Evolutionary conservation across 176 grass and related monocot genomes (phyloP).

Genomic region (Triticum aestivum): DNA sequence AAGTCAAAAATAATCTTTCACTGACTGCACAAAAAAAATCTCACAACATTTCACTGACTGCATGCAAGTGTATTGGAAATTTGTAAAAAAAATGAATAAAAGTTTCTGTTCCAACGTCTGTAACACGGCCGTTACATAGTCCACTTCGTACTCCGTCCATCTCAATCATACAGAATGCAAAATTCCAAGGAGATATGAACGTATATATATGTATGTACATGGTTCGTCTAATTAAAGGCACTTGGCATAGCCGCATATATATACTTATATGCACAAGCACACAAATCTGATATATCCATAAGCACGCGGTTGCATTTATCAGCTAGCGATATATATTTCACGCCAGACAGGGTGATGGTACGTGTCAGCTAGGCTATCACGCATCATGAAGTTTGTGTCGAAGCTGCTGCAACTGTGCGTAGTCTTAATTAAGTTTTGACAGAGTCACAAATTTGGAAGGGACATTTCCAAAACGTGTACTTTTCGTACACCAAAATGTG

Average conservation of each 20-base stretch:
- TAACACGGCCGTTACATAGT: constrained; percentile 23
- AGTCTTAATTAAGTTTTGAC: not conserved
- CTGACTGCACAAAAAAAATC: not conserved
- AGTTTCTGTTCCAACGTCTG: constrained; percentile 34
- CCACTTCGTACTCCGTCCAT: not conserved
- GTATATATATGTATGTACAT: not conserved
- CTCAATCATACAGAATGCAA: not conserved
- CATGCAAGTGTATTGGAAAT: not conserved
- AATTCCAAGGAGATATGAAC: not conserved
- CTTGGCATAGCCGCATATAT: not conserved
- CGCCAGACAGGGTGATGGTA: not conserved
- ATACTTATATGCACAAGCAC: too few species aligned
- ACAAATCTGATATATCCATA: too few species aligned
- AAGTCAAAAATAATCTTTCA: not conserved
- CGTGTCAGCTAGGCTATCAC: not conserved
- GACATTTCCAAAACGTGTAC: not conserved
- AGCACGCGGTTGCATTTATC: not conserved
- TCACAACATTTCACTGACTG: too few species aligned
- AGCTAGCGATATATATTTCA: not conserved
- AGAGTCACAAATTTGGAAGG: not conserved
- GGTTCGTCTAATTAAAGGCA: not conserved
- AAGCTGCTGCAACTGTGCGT: not conserved
- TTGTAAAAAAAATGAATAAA: not conserved
- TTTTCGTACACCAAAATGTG: not conserved
- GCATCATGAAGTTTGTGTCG: not conserved